A percentile compares a stretch with the other conserved stretches of the same genome.
These are phyloP conservation scores for Sistotremastrum suecicum DNA, from an alignment of 768 basidiomycete genomes.

Conservation along the genomic window DNA sequence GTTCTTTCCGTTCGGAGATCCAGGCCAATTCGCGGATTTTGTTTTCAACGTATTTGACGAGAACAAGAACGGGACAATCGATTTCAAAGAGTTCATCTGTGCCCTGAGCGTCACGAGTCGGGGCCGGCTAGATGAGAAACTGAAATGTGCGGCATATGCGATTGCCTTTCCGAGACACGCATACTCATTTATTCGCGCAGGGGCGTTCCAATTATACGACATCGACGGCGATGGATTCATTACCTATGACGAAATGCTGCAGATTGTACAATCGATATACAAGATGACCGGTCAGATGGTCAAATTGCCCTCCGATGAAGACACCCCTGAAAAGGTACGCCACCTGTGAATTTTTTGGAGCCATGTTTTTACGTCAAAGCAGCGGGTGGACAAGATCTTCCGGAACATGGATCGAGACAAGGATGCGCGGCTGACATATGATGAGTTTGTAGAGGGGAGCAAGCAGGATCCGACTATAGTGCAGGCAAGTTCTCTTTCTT, in stretches of 20 bases:
- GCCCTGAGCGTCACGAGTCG: conserved; percentile 91
- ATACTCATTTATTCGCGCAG: conserved; percentile 27
- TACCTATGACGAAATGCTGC: conserved; percentile 98
- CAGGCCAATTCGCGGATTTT: conserved; percentile 90
- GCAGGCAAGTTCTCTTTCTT: conserved; percentile 41
- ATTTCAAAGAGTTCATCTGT: conserved; percentile 99
- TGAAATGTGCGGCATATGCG: conserved; percentile 59
- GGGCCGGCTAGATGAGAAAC: conserved; percentile 91
- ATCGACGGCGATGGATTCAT: conserved; percentile 97
- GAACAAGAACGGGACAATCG: conserved; percentile 92
- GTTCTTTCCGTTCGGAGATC: conserved; percentile 99
- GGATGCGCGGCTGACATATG: conserved; percentile 84
- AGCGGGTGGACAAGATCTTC: conserved; percentile 99
- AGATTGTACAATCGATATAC: conserved; percentile 96
- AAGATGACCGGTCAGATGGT: conserved; percentile 99
- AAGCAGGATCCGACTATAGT: conserved; percentile 99
- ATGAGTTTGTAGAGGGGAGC: conserved; percentile 96
- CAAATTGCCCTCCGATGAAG: conserved; percentile 93
- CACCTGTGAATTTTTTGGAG: conserved; percentile 1
- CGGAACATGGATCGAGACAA: conserved; percentile 94
- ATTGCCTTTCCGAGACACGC: conserved; percentile 8
- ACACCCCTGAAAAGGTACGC: conserved; percentile 93
- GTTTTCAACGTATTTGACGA: conserved; percentile 97
- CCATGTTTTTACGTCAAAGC: conserved; percentile 1
- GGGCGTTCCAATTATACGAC: conserved; percentile 99